Percentiles rank a stretch among this genome's conserved stretches.
phyloP scores from a whole-genome alignment of 2,329 filamentous ascomycete species.

The Colletotrichum agaves region DNA sequence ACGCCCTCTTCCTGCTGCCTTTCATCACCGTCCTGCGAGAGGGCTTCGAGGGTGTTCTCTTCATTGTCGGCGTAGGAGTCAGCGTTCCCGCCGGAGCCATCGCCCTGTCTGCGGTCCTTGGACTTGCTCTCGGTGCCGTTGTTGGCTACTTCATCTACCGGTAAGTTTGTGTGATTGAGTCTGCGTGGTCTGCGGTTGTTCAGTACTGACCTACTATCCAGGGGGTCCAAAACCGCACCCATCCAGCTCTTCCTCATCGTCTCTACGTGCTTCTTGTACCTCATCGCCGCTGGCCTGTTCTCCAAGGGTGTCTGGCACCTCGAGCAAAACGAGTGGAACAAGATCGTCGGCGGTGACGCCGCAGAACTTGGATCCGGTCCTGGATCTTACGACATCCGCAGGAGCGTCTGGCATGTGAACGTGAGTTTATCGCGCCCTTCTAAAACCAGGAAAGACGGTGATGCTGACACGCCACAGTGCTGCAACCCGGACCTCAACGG shows the following conservation, averaged over 20 bases:
- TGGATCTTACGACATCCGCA: constrained; percentile 80
- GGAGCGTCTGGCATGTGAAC: constrained; percentile 86
- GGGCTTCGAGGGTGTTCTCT: constrained; percentile 82
- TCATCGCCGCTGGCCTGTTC: constrained; percentile 84
- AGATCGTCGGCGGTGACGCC: constrained; percentile 66
- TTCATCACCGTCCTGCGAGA: constrained; percentile 83
- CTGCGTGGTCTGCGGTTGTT: too few species aligned
- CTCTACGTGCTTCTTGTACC: constrained; percentile 82
- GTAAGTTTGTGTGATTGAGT: constrained; percentile 54
- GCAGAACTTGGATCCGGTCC: constrained; percentile 65
- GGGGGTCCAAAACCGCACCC: constrained; percentile 45
- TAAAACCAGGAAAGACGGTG: constrained; percentile 30
- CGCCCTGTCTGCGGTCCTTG: constrained; percentile 75
- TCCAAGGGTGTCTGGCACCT: constrained; percentile 79
- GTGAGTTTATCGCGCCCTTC: constrained; percentile 52
- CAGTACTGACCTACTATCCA: constrained; percentile 55
- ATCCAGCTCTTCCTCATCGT: constrained; percentile 78
- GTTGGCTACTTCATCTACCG: constrained; percentile 79
- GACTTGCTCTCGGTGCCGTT: constrained; percentile 68
- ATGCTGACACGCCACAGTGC: constrained; percentile 56
- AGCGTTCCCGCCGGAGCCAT: constrained; percentile 75
- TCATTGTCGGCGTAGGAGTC: constrained; percentile 80
- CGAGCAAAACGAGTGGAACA: constrained; percentile 72
- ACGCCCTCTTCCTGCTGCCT: constrained; percentile 81
- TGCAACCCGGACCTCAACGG: constrained; percentile 73